Conservation (phyloP, 768 basidiomycete genomes). For the Galerina marginata region DNA sequence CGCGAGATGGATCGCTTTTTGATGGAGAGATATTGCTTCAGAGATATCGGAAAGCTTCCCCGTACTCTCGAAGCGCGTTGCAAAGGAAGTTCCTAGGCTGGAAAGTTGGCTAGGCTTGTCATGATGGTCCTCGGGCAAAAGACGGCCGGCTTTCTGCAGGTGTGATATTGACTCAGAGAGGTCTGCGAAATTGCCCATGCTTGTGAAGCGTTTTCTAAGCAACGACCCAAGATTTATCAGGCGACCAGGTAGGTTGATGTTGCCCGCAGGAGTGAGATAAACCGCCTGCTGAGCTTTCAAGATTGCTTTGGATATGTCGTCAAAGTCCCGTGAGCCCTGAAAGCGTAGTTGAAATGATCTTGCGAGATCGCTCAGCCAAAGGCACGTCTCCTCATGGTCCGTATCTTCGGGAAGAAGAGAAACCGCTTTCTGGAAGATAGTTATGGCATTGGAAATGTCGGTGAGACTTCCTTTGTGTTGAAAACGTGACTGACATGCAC, state of each 20-base stretch:
- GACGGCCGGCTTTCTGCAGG: not conserved
- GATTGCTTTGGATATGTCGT: not conserved
- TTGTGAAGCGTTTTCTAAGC: constrained; percentile 15
- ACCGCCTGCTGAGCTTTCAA: not conserved
- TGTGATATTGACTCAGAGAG: constrained; percentile 10
- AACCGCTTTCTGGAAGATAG: not conserved
- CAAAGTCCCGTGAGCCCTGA: not conserved
- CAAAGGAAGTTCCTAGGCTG: not conserved
- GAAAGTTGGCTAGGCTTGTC: not conserved
- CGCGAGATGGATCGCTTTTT: not conserved
- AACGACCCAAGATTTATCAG: constrained; percentile 13
- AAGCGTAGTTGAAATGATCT: not conserved
- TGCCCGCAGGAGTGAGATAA: not conserved
- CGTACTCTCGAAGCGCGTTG: not conserved
- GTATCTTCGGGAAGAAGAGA: not conserved
- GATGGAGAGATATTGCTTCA: not conserved
- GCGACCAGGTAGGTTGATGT: not conserved
- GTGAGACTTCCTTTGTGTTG: not conserved
- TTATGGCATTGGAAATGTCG: not conserved
- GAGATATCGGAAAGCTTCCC: not conserved
- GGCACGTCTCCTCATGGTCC: not conserved
- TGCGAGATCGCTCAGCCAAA: not conserved
- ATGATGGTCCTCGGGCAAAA: not conserved
- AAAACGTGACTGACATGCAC: not conserved
- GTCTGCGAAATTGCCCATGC: constrained; percentile 7